phyloP scores from a whole-genome alignment of 2,329 filamentous ascomycete species.

The Claviceps quebecensis region DNA sequence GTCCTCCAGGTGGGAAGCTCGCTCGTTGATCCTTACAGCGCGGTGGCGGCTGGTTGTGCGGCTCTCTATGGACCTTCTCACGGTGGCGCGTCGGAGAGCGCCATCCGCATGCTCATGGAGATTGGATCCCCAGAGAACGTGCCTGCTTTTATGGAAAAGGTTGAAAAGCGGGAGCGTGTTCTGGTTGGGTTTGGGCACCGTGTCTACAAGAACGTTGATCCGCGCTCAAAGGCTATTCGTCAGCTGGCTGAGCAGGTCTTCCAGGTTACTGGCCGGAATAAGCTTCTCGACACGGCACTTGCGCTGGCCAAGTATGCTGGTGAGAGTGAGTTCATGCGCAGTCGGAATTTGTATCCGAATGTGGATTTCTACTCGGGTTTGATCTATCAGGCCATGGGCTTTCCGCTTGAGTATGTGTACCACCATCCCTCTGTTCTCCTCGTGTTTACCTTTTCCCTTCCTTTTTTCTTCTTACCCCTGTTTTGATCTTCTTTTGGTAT shows the following conservation, averaged over 20 bases:
- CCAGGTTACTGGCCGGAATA: constrained; percentile 34
- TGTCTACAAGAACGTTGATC: constrained; percentile 40
- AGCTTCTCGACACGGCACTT: constrained; percentile 34
- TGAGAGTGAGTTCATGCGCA: constrained; percentile 34
- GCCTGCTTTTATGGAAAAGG: constrained; percentile 32
- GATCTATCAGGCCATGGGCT: constrained; percentile 39
- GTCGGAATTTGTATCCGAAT: constrained; percentile 34
- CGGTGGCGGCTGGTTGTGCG: constrained; percentile 37
- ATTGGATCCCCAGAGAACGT: constrained; percentile 37
- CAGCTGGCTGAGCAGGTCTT: constrained; percentile 36
- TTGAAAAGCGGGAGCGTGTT: constrained; percentile 35
- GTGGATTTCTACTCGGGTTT: constrained; percentile 38
- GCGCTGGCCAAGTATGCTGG: constrained; percentile 30
- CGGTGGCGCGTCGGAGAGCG: constrained; percentile 44
- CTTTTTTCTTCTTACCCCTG: neutral
- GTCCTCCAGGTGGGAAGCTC: constrained; percentile 42
- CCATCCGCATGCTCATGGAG: constrained; percentile 38
- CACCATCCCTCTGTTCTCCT: too few species aligned
- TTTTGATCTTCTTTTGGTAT: neutral
- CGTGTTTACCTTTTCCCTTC: neutral
- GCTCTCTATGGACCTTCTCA: constrained; percentile 43
- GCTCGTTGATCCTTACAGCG: constrained; percentile 40
- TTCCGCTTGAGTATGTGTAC: constrained; percentile 29
- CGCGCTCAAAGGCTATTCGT: constrained; percentile 34
- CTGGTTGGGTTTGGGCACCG: constrained; percentile 43